Base-by-base conservation (phyloP, 306 rosid genomes). In the Carpinus fangiana region DNA sequence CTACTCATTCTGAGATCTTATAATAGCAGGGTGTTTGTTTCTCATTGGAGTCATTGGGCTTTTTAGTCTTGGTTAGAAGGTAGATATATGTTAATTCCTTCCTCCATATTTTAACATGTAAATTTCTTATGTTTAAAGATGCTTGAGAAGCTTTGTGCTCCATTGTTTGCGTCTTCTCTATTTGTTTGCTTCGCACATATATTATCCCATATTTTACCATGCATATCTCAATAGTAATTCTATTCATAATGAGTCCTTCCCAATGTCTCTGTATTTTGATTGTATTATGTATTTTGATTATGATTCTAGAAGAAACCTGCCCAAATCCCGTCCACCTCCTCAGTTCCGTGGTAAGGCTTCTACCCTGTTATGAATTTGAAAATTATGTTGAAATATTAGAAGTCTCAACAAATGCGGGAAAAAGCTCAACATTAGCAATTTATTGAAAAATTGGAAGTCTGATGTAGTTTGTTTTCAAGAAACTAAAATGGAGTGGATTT, bases 171-270 rank as follows among this genome's bases (percentile, higher is more conserved):
- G 10, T 11, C 51, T 60, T 36, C 12, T 51, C 17, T 38, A 41
- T 45, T 34, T 73, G 18, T 66, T 69, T 70, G 26, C 28, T 57
- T 16, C 48, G n/a, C 31, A 48, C 43, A 41, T 61, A 55, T 26
- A 28, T 12, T 28, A 48, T 71, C 72, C 43, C 48, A 26, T 73
- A 53, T 68, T 48, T 79, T 55, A 46, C 60, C 50, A 50, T 46
- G 70, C 54, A 64, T 18, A 55, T 80, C 8, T 82, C 69, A 70
- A 23, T 14, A 50, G 10, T 36, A 71, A 23, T 51, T 43, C 51
- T 64, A 31, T 62, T 6, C 14, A 23, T 34, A 28, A 41, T 47
- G 74, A 26, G 60, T 71, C 59, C 20, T 48, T 70, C 57, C 59
- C 3, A 16, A 12, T 50, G 57, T 47, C 50, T 41, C 20, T 60